These are phyloP conservation scores for Entomortierella beljakovae DNA, from an alignment of 192 early-diverging fungal species.

Conservation along the genomic window DNA sequence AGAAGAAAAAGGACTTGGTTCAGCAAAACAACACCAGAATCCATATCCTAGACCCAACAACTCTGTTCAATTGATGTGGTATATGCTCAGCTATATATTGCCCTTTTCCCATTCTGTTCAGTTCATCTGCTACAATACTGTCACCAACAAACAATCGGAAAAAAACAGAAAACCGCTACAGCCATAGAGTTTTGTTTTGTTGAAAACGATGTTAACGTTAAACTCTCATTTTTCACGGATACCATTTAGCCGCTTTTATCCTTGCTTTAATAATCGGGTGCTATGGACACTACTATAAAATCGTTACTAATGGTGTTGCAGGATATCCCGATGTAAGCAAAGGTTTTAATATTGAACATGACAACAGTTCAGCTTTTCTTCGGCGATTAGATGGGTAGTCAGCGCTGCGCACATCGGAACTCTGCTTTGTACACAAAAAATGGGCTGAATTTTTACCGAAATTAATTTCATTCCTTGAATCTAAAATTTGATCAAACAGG, in stretches of 20 bases:
- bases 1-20: too few species aligned
- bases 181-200: too few species aligned
- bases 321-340: slow-evolving; percentile 77
- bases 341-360: background rate
- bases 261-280: slow-evolving; percentile 74
- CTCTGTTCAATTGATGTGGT: too few species aligned
- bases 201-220: background rate
- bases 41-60: too few species aligned
- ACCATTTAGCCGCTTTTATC: slow-evolving; percentile 71
- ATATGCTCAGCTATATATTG: too few species aligned
- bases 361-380: background rate
- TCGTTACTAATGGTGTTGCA: slow-evolving; percentile 80
- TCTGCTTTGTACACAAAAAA: too few species aligned
- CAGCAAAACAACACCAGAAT: too few species aligned
- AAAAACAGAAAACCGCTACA: background rate
- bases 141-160: background rate
- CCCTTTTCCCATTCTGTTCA: too few species aligned
- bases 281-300: slow-evolving; percentile 83
- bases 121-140: too few species aligned
- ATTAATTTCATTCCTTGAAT: too few species aligned
- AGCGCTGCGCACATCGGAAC: background rate
- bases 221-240: slow-evolving; percentile 7
- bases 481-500: slow-evolving; percentile 37
- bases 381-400: background rate
- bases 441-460: too few species aligned